phyloP scores from a whole-genome alignment of 495 filamentous ascomycete genomes.

The Opeltia flavorubescens region DNA sequence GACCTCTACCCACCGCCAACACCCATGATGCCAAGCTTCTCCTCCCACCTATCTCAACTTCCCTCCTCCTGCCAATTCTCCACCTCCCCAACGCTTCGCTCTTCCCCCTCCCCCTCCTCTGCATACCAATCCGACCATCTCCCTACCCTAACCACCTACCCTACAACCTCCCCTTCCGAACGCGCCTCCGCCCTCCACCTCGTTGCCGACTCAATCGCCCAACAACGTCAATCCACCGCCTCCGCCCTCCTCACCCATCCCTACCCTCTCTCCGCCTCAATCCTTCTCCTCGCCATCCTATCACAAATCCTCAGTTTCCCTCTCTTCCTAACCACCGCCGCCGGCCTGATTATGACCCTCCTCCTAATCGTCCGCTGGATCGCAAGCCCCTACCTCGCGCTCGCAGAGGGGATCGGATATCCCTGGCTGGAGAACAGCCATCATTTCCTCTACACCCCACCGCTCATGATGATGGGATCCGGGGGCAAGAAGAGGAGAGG shows the following conservation, averaged over 20 bases:
- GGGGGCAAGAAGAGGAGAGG: background rate
- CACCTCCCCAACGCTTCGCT: conserved; percentile 11
- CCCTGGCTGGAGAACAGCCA: conserved; percentile 30
- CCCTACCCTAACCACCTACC: conserved; percentile 13
- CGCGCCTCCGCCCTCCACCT: conserved; percentile 31
- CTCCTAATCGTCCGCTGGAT: conserved; percentile 26
- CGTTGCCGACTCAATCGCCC: conserved; percentile 44
- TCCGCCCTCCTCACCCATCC: conserved; percentile 39
- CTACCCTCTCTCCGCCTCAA: conserved; percentile 23
- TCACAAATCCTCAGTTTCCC: conserved; percentile 22
- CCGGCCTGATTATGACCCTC: conserved; percentile 30
- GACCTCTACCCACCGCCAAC: conserved; percentile 8
- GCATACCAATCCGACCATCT: conserved; percentile 11
- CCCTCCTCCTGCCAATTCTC: conserved; percentile 16
- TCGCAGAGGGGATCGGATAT: conserved; percentile 39
- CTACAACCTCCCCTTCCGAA: conserved; percentile 14
- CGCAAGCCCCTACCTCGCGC: conserved; percentile 31
- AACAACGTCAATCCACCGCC: conserved; percentile 45
- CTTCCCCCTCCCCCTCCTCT: conserved; percentile 3
- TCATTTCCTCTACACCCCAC: background rate
- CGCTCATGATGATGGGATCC: background rate
- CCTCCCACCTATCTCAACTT: conserved; percentile 17
- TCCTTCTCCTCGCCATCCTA: conserved; percentile 23
- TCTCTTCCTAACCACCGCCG: conserved; percentile 26
- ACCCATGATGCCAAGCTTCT: conserved; percentile 15